Conservation (phyloP, 768 basidiomycete species). For the Pleurotus djamor region DNA sequence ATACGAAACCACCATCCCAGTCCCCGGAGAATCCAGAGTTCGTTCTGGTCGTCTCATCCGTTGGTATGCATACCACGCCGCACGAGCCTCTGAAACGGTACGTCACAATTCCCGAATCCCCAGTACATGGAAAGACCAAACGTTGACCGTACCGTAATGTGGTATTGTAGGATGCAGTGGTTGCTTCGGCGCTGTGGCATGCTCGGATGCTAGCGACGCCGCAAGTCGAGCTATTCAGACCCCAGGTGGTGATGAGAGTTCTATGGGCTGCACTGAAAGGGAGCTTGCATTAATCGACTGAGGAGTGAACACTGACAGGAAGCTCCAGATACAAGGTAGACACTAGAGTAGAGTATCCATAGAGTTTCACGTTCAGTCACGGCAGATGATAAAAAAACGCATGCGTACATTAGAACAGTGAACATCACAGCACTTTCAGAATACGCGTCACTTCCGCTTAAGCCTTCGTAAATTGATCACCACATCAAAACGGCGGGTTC, state of each 20-base stretch:
- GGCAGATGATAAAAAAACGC: too few relatives aligned
- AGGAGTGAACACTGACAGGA: too few relatives aligned
- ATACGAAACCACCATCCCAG: slow-evolving; percentile 8
- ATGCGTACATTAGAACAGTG: too few relatives aligned
- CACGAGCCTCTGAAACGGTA: background rate
- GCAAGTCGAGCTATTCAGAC: slow-evolving; percentile 7
- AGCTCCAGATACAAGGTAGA: too few relatives aligned
- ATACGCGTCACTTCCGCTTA: too few relatives aligned
- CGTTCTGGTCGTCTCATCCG: background rate
- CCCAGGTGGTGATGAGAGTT: background rate
- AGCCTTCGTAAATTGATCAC: too few relatives aligned
- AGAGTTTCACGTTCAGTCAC: too few relatives aligned
- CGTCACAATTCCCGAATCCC: background rate
- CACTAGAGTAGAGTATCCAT: too few relatives aligned
- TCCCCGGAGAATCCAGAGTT: slow-evolving; percentile 12
- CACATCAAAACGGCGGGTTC: slow-evolving; percentile 19
- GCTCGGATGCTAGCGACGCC: slow-evolving; percentile 10
- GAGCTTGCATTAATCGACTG: too few relatives aligned
- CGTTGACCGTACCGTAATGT: background rate
- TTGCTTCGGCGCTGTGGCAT: slow-evolving; percentile 15
- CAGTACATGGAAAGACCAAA: background rate
- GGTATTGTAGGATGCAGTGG: slow-evolving; percentile 8
- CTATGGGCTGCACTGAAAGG: background rate
- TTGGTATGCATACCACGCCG: slow-evolving; percentile 3
- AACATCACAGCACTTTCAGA: too few relatives aligned